Percentiles rank a stretch among this genome's conserved stretches.
Evolutionary conservation across 176 grass and related monocot species (phyloP).

Genomic region (Juncus inflexus): DNA sequence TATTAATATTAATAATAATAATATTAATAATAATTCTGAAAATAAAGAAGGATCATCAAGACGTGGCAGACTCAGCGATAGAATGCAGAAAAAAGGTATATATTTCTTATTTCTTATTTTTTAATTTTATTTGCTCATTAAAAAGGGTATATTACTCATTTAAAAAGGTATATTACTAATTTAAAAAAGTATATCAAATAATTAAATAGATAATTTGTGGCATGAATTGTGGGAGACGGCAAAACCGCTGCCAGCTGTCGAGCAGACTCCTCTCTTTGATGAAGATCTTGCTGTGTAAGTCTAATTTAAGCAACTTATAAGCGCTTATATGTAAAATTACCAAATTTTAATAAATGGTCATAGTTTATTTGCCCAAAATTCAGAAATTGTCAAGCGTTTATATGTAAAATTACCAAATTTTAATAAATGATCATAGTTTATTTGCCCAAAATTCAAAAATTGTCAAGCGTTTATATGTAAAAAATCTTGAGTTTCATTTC

Average conservation of each 20-base stretch:
- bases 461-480: no score
- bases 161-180: conserved; percentile 24
- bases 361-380: no score
- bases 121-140: neutral
- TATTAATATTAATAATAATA: conserved; percentile 25
- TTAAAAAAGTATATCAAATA: no score
- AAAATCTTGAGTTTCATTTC: no score
- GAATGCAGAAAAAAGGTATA: conserved; percentile 91
- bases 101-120: neutral
- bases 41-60: conserved; percentile 78
- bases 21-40: conserved; percentile 39
- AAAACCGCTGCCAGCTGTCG: conserved; percentile 77
- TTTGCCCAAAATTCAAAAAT: no score
- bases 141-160: conserved; percentile 17
- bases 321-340: conserved; percentile 1
- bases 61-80: conserved; percentile 66
- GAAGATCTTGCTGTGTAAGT: conserved; percentile 98
- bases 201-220: conserved; percentile 82
- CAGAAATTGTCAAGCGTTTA: no score
- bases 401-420: neutral
- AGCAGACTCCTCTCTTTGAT: conserved; percentile 94
- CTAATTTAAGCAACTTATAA: neutral
- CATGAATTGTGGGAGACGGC: conserved; percentile 87
- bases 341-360: neutral
- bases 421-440: no score